A percentile compares a stretch with the other conserved stretches of the same genome.
Conservation (phyloP, 352 stramenopile species). For the Phytopythium litorale region DNA sequence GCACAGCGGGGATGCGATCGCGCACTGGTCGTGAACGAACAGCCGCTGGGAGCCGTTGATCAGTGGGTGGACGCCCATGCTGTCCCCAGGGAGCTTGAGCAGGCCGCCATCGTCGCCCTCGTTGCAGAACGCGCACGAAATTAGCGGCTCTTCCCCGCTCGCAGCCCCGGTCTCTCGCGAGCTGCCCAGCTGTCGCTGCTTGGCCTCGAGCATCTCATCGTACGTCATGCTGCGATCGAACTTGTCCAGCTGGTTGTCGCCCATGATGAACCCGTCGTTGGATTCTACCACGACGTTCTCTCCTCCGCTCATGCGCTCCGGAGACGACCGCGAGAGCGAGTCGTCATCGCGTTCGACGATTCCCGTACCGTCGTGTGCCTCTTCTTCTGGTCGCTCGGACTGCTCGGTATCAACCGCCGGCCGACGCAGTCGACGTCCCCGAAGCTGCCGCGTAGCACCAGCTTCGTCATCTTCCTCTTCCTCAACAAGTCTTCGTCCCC, state of each 20-base stretch:
- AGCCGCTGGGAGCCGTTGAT: constrained; percentile 64
- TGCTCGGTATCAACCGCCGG: constrained; percentile 4
- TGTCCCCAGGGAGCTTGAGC: constrained; percentile 74
- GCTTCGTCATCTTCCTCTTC: constrained; percentile 10
- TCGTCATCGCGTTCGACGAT: background rate
- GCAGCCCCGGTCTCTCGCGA: constrained; percentile 19
- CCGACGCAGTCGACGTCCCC: background rate
- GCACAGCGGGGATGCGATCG: constrained; percentile 78
- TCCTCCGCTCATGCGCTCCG: constrained; percentile 9
- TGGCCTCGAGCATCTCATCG: constrained; percentile 52
- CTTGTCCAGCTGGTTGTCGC: constrained; percentile 74
- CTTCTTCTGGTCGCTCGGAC: background rate
- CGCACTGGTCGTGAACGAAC: constrained; percentile 86
- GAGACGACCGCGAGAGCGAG: background rate
- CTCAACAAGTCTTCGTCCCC: constrained; percentile 28
- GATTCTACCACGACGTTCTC: constrained; percentile 70
- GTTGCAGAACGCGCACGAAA: constrained; percentile 79
- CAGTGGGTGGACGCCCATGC: constrained; percentile 66
- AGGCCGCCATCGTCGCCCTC: constrained; percentile 63
- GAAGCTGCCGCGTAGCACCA: constrained; percentile 12
- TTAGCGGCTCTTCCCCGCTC: constrained; percentile 37
- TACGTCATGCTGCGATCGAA: constrained; percentile 73
- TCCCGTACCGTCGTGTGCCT: background rate
- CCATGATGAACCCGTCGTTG: constrained; percentile 81
- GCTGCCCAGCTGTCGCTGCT: constrained; percentile 32